Evolutionary conservation across 2,329 filamentous ascomycete species (phyloP), one percentile per base, ranked within the genome.

Genomic region (Sporothrix brasiliensis): DNA sequence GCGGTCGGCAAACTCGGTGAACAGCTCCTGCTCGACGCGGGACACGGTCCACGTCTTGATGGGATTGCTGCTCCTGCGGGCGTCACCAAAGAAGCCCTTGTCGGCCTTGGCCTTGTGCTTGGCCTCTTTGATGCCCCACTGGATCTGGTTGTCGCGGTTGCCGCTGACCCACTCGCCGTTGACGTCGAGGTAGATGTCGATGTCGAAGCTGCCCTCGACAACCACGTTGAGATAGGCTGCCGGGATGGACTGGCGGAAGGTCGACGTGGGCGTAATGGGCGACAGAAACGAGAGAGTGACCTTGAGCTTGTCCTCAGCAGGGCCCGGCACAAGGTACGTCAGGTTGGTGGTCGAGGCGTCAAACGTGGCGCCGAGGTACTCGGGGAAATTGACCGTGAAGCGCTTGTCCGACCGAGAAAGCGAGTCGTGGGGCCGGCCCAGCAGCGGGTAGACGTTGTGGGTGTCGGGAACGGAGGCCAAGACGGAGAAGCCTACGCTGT

Each of bases 81-180:
- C 7, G 13, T 63, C 58, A 21, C 58, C 58, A 47, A 63, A 63
- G 39, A 63, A 63, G 39, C 21, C 56, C 63, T 66, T 66, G 41
- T 9, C 14, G 78, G 47, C 16, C 4, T 44, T 52, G 11, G 71
- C 61, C 81, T 70, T 75, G 41, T 81, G 75, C 58, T 80, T 75
- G 10, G 82, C 76, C 69, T 85, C 80, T 68, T 83, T 80, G 65
- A 93, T 80, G 11, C 86, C 82, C 93, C 93, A 96, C 71, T 86
- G 83, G 69, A 96, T 91, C 68, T 85, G 82, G 74, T 86, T 92
- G 47, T 85, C 88, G 66, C 88, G 83, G 73, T 93, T 86, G 21
- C 92, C 92, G 76, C 90, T 95, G 72, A 93, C 90, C 92, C 92
- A 97, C 77, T 93, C 89, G 9, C 90, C 90, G 75, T 92, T 91